Percentiles rank a stretch among this genome's conserved stretches.
phyloP scores from a whole-genome alignment of 768 basidiomycete species.

The Termitomyces bulborhizus region DNA sequence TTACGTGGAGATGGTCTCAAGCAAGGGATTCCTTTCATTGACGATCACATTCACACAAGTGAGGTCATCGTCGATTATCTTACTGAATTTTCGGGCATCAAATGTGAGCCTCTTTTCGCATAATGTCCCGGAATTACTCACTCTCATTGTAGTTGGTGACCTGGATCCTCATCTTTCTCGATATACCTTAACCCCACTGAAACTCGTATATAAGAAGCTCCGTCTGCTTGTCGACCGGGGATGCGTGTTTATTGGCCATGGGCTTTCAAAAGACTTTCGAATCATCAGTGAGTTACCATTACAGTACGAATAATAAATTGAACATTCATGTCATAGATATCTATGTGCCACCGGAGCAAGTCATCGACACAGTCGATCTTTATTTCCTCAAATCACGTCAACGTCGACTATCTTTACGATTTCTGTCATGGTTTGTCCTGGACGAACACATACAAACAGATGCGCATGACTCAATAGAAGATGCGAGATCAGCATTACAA shows the following conservation, averaged over 20 bases:
- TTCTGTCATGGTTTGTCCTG: slow-evolving; percentile 92
- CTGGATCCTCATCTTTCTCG: slow-evolving; percentile 78
- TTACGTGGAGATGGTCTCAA: slow-evolving; percentile 78
- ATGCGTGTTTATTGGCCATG: slow-evolving; percentile 96
- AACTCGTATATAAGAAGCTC: slow-evolving; percentile 98
- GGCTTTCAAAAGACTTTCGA: slow-evolving; percentile 94
- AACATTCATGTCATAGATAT: slow-evolving; percentile 54
- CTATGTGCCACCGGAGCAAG: slow-evolving; percentile 90
- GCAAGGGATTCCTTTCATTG: slow-evolving; percentile 89
- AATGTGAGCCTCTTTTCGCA: slow-evolving; percentile 47
- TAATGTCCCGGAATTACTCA: background rate
- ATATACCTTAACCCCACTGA: slow-evolving; percentile 89
- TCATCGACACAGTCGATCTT: slow-evolving; percentile 97
- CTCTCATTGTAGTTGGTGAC: slow-evolving; percentile 68
- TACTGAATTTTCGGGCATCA: slow-evolving; percentile 95
- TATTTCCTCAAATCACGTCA: slow-evolving; percentile 81
- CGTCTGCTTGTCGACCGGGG: slow-evolving; percentile 89
- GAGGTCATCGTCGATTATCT: slow-evolving; percentile 94
- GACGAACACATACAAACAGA: slow-evolving; percentile 89
- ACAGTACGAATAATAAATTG: background rate
- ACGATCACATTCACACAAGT: slow-evolving; percentile 96
- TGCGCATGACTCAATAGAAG: slow-evolving; percentile 98
- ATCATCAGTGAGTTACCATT: slow-evolving; percentile 77
- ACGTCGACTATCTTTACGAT: slow-evolving; percentile 85
- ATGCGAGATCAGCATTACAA: slow-evolving; percentile 79